Base-by-base conservation (phyloP, 805 yeast species). In the Dipodascopsis tothii region DNA sequence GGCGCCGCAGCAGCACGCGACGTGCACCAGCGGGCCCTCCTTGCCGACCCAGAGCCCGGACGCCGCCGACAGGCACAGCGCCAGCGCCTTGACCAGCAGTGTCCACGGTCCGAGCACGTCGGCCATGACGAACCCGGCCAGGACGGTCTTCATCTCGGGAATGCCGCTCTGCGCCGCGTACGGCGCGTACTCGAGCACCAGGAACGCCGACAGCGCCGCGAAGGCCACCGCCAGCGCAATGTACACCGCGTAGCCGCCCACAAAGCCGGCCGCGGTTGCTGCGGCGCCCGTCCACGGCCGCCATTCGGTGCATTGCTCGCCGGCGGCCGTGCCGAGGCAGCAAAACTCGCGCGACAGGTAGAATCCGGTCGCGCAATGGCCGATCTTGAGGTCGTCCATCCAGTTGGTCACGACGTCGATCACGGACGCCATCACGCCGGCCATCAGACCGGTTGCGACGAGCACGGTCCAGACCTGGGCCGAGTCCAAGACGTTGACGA, bases 1-100 rank as follows among this genome's bases (percentile, higher is more conserved):
- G 50, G 63, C 61, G 52, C 79, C 63, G 56, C 78, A 66, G 50
- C 84, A 77, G 52, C 84, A 76, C 0, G 90, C 73, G 3, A 85
- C 74, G 60, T 86, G 94, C 21, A 84, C 88, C 43, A 86, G 60
- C 0, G 95, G 95, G 1, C 94, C 95, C 56, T 85, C 95, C 56
- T 78, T 79, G 4, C 95, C 95, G 4, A 82, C 70, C 84, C 90
- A 82, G 2, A 85, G 56, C 0, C 94, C 94, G 1, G 84, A 75
- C 19, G 87, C 78, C 3, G 82, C 80, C 14, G 81, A 80, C 37
- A 83, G 63, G 4, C 78, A 65, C 38, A 84, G 63, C 2, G 87
- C 83, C 1, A 68, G 34, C 2, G 74, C 65, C 57, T 84, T 84
- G 41, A 68, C 66, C 2, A 74, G 19, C n/a, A 84, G 63, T 2